Base-by-base conservation (phyloP, 1,139 yeast genomes). In the Suhomyces ambrosiae region DNA sequence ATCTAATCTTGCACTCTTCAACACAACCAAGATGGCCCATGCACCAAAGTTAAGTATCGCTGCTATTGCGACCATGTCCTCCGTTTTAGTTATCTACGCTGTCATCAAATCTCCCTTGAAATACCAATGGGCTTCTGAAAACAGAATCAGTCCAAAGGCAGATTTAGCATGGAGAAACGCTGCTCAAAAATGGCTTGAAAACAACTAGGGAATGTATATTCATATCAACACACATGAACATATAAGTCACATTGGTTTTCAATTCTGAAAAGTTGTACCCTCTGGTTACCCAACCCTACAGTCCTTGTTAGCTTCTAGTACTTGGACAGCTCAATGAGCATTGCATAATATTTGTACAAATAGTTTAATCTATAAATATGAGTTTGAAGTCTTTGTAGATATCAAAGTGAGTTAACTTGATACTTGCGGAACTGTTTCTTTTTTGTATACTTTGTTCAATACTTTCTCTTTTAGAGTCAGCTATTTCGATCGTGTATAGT, bases 151-250 rank as follows among this genome's bases (percentile, higher is more conserved):
- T 51, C 77, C 77, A 28, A 71, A 71, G 56, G 74, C 76, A 29
- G 77, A 71, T 44, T 67, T 71, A 49, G 75, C 76, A n/a, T 71
- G 75, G 74, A 71, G 77, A 63, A 68, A 65, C 47, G 69, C 74
- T 39, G 69, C 76, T 30, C 67, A 68, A 42, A 64, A 67, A 48
- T 71, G 77, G 77, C 61, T 71, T 44, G 72, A 71, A 37, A 56
- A 59, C 42, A 56, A 62, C 34, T 48, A 30, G 19, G 14, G 14
- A 10, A 6, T 5, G 5, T 5, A 23, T 11, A 23, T 7, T 5
- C 5, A 18, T 18, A 18, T 18, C 21, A 18, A 6, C 21, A 18
- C 21, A n/a, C n/a, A n/a, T n/a, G n/a, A n/a, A n/a, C n/a, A n/a
- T n/a, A n/a, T n/a, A n/a, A n/a, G n/a, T n/a, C n/a, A n/a, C n/a